Evolutionary conservation across 2,329 filamentous ascomycete genomes (phyloP).

Genomic region (Fusarium sp.): DNA sequence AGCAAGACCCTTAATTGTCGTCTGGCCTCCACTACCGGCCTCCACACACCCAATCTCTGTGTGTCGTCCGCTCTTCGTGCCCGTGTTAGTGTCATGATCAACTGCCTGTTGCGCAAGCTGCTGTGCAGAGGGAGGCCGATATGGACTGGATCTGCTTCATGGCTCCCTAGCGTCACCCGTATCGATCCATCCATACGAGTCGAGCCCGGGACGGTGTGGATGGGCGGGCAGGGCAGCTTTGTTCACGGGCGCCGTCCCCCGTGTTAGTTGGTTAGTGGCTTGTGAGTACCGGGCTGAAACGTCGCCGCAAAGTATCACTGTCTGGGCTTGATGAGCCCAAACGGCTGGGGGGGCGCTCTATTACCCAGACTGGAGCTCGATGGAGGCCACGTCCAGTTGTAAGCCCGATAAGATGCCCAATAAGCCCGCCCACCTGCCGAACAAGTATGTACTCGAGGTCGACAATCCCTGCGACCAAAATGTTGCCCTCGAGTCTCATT

Average conservation of each 20-base stretch:
- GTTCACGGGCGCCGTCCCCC: constrained; percentile 9
- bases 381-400: not conserved
- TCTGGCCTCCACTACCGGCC: constrained; percentile 37
- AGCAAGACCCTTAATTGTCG: constrained; percentile 37
- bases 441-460: not conserved
- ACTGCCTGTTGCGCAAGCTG: constrained; percentile 33
- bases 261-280: constrained; percentile 22
- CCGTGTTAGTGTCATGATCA: constrained; percentile 36
- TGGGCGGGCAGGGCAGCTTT: constrained; percentile 9
- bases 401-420: constrained; percentile 1
- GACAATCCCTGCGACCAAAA: not conserved
- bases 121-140: constrained; percentile 21
- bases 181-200: constrained; percentile 6
- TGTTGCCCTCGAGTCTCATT: not conserved
- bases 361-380: not conserved
- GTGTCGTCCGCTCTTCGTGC: constrained; percentile 3
- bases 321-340: constrained; percentile 5
- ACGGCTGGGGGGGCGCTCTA: not conserved
- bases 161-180: constrained; percentile 31
- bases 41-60: constrained; percentile 29
- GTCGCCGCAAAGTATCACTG: constrained; percentile 25
- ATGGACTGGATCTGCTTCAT: constrained; percentile 17
- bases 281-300: constrained; percentile 39
- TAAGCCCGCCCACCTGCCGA: not conserved
- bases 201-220: not conserved